Evolutionary conservation across 345 rosid species (phyloP).

Genomic region (Combretum micranthum): DNA sequence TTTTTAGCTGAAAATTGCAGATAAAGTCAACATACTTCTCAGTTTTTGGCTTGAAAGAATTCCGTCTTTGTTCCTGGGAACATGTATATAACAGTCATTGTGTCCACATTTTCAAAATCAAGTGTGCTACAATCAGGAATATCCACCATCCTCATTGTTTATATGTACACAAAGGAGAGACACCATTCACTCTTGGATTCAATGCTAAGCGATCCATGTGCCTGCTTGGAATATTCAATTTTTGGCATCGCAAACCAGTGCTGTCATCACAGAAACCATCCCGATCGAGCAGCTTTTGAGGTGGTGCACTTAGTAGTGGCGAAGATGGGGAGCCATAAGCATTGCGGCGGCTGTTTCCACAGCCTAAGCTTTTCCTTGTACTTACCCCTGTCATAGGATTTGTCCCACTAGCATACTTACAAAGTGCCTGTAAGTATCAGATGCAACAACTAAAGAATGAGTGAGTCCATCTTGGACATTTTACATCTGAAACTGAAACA

Average conservation of each 20-base stretch:
- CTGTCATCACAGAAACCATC: conserved; percentile 76
- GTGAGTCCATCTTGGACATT: neutral
- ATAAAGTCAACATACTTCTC: no score
- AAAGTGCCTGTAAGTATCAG: conserved; percentile 49
- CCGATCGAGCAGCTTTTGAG: conserved; percentile 69
- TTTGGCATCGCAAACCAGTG: conserved; percentile 67
- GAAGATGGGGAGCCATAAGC: conserved; percentile 88
- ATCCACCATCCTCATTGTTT: neutral
- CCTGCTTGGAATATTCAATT: neutral
- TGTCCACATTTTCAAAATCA: no score
- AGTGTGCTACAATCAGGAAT: no score
- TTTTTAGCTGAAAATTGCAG: no score
- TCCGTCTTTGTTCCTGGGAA: no score
- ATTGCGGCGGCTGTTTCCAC: conserved; percentile 75
- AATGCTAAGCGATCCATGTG: no score
- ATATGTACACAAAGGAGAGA: conserved; percentile 4
- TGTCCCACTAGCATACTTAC: conserved; percentile 89
- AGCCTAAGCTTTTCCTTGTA: conserved; percentile 79
- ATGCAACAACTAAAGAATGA: neutral
- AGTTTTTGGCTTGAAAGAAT: no score
- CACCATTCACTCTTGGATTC: neutral
- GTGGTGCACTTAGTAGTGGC: conserved; percentile 79
- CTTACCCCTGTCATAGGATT: conserved; percentile 77
- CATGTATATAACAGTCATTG: no score
- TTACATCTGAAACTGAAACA: neutral